Evolutionary conservation across 2,329 filamentous ascomycete species (phyloP), one percentile per base, ranked within the genome.

Genomic region (Colletotrichum liaoningense): DNA sequence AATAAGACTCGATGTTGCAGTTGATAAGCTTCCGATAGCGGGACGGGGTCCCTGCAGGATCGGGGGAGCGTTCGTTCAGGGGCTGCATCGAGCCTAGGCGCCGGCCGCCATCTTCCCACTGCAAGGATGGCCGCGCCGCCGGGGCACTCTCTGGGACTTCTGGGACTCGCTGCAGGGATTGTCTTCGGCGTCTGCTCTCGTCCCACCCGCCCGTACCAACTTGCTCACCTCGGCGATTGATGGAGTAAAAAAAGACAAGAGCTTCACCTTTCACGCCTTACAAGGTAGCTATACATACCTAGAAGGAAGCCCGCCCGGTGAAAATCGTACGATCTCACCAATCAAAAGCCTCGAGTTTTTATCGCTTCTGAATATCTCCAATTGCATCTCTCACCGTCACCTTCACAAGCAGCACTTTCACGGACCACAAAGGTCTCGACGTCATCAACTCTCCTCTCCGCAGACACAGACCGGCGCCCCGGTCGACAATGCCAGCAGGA

Each of bases 401-500:
- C 22, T 28, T 5, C 63, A 35, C 24, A 24, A 22, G 22, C 22
- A 4, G 5, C 19, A n/a, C 8, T n/a, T 49, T 49, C 16, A 49
- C 26, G 59, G 26, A 9, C 46, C 28, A 49, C 26, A 26, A 26
- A 59, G 38, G 38, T 42, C 58, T 56, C 71, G 71, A 73, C 71
- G 71, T 70, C 71, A 66, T 66, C 55, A 56, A 38, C 22, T 57
- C 55, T 62, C 60, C 19, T 42, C 38, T 42, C 67, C 60, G 67
- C 57, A 63, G 35, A 52, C 30, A 22, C 63, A 19, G 49, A 59
- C 35, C 26, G 49, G 35, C 38, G 30, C 24, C 60, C 46, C 52
- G 62, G 60, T 19, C 56, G 56, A 52, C 30, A 26, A 74, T 74
- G 73, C 55, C 28, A 22, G 33, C 70, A 77, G 59, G 52, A 87